Evolutionary conservation across 192 early-diverging fungal species (phyloP), one percentile per base, ranked within the genome.

Genomic region (Chytriomyces sp.): DNA sequence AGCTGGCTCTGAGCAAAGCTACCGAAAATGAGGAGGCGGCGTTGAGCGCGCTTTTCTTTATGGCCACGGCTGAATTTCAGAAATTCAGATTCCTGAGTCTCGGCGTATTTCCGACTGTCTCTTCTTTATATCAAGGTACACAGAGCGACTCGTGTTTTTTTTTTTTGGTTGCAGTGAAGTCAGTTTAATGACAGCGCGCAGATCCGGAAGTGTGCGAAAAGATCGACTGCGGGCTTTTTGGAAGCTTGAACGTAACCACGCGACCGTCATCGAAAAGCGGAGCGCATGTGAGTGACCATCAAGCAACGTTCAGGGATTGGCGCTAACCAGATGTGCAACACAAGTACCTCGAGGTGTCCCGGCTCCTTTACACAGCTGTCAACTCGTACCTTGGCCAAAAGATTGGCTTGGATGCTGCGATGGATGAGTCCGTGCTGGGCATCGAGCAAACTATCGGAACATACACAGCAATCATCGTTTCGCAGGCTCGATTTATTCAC

Each of bases 1-100:
- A 82, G 0, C n/a, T 82, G 6, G 80, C 60, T 11, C 47, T 74
- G 10, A 75, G n/a, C 63, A 80, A 82, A 45, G 57, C 28, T 18
- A 76, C 80, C 7, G 7, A 24, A 10, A 65, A 82, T 0, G 35
- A 47, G 20, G 28, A 18, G 11, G 77, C 69, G 0, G 63, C 77
- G 0, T 44, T 50, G 5, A 20, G 8, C 35, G 77, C 50, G 10
- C 5, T 79, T 13, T 62, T 57, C 26, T 67, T 60, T 45, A 48
- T 82, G 47, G 74, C 68, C 5, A 23, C 16, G 5, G 57, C 43
- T 5, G 50, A 61, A 47, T 62, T 79, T 49, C 80, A 82, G 63
- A 20, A 46, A 45, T n/a, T 20, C 13, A 23, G 77, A 16, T 68
- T 70, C 4, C 0, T 76, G 61, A 35, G 10, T 23, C n/a, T 50